A percentile compares a stretch with the other conserved stretches of the same genome.
Conservation (phyloP, 2,329 filamentous ascomycete species). For the Aspergillus transmontanensis region DNA sequence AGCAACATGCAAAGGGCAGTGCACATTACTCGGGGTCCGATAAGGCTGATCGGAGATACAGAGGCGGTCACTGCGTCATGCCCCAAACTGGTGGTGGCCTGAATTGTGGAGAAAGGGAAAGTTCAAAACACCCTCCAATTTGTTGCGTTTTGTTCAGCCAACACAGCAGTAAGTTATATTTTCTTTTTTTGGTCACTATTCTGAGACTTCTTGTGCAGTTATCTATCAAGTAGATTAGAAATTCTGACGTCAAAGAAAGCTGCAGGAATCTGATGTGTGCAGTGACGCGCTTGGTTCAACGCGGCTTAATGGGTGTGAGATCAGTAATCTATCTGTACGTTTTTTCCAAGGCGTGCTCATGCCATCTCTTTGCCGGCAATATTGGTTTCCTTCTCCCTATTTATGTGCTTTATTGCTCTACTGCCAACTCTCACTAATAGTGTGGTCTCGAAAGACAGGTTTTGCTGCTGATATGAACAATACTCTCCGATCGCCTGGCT, state of each 20-base stretch:
- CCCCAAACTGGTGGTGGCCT: constrained; percentile 26
- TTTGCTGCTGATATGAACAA: constrained; percentile 38
- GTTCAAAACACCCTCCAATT: constrained; percentile 37
- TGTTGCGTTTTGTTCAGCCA: constrained; percentile 17
- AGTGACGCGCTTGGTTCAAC: constrained; percentile 21
- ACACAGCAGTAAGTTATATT: constrained; percentile 17
- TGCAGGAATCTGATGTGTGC: constrained; percentile 24
- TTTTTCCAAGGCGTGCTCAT: constrained; percentile 25
- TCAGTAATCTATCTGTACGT: constrained; percentile 30
- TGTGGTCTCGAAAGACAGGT: constrained; percentile 16
- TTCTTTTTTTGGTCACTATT: background rate
- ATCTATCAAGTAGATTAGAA: background rate
- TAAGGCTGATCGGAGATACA: constrained; percentile 40
- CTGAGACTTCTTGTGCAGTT: background rate
- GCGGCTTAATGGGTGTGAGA: constrained; percentile 26
- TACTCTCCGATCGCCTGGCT: constrained; percentile 33
- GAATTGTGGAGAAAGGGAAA: constrained; percentile 37
- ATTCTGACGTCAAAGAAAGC: constrained; percentile 1
- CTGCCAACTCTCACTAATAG: constrained; percentile 19
- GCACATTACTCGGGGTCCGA: constrained; percentile 9
- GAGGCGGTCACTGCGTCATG: constrained; percentile 38
- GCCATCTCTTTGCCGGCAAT: constrained; percentile 9
- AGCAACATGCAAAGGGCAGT: background rate
- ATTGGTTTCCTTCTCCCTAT: background rate
- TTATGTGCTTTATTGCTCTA: background rate